Percentiles rank a stretch among this genome's conserved stretches.
These are phyloP conservation scores for Yamadazyma friedrichii DNA, from an alignment of 1,139 yeast genomes.

Conservation along the genomic window DNA sequence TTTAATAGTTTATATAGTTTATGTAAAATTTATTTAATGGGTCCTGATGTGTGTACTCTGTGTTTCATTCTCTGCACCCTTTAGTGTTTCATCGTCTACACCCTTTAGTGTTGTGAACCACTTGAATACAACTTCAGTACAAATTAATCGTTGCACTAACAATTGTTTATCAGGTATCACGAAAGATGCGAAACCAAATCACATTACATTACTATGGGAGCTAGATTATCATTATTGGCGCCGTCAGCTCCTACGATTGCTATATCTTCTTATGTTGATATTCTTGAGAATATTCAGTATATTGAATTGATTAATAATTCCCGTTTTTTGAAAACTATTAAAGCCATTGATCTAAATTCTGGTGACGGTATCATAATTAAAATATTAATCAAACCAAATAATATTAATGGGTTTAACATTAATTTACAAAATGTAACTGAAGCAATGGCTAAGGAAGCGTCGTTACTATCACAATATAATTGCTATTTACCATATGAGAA, in stretches of 20 bases:
- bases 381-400: conserved; percentile 73
- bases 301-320: conserved; percentile 70
- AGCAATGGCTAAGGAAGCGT: conserved; percentile 32
- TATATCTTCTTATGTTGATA: conserved; percentile 83
- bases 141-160: conserved; percentile 3
- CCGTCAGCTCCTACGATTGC: conserved; percentile 94
- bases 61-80: neutral
- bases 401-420: conserved; percentile 17
- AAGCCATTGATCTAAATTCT: conserved; percentile 61
- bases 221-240: conserved; percentile 77
- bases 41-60: neutral
- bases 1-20: conserved; percentile 6
- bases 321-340: conserved; percentile 81
- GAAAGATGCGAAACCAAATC: neutral
- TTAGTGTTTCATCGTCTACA: no score
- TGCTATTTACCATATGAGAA: conserved; percentile 72
- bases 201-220: conserved; percentile 59
- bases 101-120: no score
- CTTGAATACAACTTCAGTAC: no score
- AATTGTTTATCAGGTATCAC: no score
- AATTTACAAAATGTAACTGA: conserved; percentile 35
- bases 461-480: conserved; percentile 48
- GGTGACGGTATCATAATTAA: conserved; percentile 73
- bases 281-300: conserved; percentile 71
- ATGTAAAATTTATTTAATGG: conserved; percentile 7